These are phyloP conservation scores for Lipomyces japonicus DNA, from an alignment of 805 yeast species.

Conservation along the genomic window DNA sequence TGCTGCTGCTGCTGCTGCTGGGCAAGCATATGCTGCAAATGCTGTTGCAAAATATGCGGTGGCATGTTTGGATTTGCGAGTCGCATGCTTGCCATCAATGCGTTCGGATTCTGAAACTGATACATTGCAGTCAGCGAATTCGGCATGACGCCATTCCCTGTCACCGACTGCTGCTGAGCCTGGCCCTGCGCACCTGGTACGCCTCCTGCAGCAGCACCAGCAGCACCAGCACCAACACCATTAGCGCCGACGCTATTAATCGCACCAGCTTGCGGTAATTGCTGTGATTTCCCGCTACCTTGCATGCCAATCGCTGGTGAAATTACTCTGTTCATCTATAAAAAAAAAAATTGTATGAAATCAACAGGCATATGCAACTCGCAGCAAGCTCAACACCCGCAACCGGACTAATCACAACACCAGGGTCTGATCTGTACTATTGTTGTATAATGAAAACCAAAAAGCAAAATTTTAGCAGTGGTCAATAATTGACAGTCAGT, in stretches of 20 bases:
- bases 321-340: constrained; percentile 10
- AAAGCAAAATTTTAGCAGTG: too few relatives aligned
- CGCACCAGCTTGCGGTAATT: too few relatives aligned
- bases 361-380: too few relatives aligned
- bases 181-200: not conserved
- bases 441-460: too few relatives aligned
- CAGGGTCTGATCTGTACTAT: too few relatives aligned
- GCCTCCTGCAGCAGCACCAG: constrained; percentile 1
- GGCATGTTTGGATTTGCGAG: constrained; percentile 15
- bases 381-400: too few relatives aligned
- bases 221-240: constrained; percentile 1
- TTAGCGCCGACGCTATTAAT: too few relatives aligned
- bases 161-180: not conserved
- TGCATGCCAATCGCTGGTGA: not conserved
- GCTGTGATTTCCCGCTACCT: constrained; percentile 5
- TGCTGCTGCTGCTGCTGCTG: constrained; percentile 11
- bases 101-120: constrained; percentile 13
- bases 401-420: too few relatives aligned
- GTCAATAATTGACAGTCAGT: too few relatives aligned
- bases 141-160: not conserved
- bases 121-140: constrained; percentile 3
- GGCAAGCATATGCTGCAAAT: constrained; percentile 15
- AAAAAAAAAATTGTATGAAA: too few relatives aligned
- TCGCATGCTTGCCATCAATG: constrained; percentile 4
- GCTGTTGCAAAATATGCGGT: constrained; percentile 20